These are phyloP conservation scores for Cadophora malorum DNA, from an alignment of 2,329 filamentous ascomycete species.

Conservation along the genomic window DNA sequence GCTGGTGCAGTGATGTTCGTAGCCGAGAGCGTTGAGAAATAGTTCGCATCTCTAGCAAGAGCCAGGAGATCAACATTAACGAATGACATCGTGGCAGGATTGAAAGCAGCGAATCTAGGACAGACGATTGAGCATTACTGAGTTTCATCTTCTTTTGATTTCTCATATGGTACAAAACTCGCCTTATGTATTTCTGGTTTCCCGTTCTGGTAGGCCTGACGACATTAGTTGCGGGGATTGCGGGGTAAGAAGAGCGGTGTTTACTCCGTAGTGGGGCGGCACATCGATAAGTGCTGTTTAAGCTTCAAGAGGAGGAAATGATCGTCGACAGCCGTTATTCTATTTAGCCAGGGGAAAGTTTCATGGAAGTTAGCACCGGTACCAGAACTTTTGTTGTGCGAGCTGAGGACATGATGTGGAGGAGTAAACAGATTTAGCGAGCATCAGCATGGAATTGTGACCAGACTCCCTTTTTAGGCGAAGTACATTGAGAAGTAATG, in stretches of 20 bases:
- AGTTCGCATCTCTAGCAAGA: conserved; percentile 22
- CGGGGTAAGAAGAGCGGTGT: conserved; percentile 11
- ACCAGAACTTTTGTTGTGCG: background rate
- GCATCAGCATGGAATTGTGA: background rate
- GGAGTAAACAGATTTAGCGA: background rate
- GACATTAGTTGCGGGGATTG: conserved; percentile 5
- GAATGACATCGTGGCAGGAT: conserved; percentile 5
- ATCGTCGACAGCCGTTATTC: background rate
- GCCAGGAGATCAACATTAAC: conserved; percentile 20
- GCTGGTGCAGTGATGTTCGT: conserved; percentile 15
- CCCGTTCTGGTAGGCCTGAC: background rate
- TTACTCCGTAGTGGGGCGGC: conserved; percentile 6
- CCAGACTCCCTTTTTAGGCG: background rate
- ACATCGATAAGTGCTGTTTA: background rate
- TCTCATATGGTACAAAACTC: background rate
- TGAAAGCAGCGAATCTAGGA: background rate
- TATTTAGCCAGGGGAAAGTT: background rate
- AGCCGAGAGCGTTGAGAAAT: conserved; percentile 16
- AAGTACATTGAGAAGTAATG: background rate
- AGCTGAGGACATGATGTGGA: background rate
- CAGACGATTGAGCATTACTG: background rate
- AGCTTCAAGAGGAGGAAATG: background rate
- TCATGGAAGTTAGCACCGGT: background rate
- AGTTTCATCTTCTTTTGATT: background rate
- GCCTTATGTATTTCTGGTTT: background rate